These are phyloP conservation scores for Rasamsonia emersonii DNA, from an alignment of 2,329 filamentous ascomycete genomes.

Conservation along the genomic window DNA sequence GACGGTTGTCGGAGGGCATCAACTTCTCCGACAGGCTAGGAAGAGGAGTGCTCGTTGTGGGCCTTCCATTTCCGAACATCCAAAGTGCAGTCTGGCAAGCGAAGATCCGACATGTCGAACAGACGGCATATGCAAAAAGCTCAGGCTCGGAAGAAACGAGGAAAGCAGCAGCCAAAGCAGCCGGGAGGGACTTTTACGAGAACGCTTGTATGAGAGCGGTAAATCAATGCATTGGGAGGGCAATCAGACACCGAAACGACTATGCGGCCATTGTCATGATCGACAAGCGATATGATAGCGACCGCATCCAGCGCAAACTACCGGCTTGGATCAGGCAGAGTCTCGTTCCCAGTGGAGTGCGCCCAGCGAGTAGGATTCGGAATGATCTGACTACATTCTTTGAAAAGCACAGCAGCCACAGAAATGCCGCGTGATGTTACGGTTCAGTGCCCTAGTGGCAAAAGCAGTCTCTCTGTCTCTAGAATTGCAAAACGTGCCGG, in stretches of 20 bases:
- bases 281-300: conserved; percentile 68
- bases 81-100: conserved; percentile 88
- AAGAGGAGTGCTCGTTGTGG: conserved; percentile 82
- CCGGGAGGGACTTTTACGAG: conserved; percentile 75
- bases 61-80: conserved; percentile 86
- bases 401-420: too few species aligned
- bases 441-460: too few species aligned
- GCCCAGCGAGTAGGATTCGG: conserved; percentile 18
- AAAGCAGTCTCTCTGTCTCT: too few species aligned
- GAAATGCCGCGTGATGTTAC: too few species aligned
- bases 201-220: conserved; percentile 95
- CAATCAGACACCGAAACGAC: conserved; percentile 78
- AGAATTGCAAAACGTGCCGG: too few species aligned
- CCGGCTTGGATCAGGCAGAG: conserved; percentile 81
- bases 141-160: conserved; percentile 20
- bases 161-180: conserved; percentile 32
- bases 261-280: conserved; percentile 85
- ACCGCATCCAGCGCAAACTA: conserved; percentile 67
- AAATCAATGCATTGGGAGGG: conserved; percentile 90
- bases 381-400: conserved; percentile 28
- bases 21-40: conserved; percentile 92
- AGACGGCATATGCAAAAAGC: conserved; percentile 36
- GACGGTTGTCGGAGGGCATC: conserved; percentile 93
- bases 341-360: conserved; percentile 31
- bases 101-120: conserved; percentile 77